Conservation (phyloP, 768 basidiomycete genomes). For the Mycena epipterygia region DNA sequence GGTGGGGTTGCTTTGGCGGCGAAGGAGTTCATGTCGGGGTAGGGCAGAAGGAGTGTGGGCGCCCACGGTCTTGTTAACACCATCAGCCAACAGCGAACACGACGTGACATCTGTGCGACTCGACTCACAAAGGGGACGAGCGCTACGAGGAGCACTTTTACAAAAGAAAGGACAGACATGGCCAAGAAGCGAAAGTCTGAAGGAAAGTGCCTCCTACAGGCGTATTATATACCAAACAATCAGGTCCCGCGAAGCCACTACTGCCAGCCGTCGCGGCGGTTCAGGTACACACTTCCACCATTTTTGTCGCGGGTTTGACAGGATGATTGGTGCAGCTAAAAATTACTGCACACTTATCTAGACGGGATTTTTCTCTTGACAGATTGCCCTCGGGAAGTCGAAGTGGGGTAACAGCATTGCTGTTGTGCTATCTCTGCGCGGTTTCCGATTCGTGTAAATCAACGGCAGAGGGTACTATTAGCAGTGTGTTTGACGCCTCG, state of each 20-base stretch:
- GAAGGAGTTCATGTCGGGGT: not conserved
- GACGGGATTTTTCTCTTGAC: conserved; percentile 23
- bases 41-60: conserved; percentile 24
- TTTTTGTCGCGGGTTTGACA: conserved; percentile 27
- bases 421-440: not conserved
- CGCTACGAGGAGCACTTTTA: conserved; percentile 2
- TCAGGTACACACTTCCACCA: conserved; percentile 32
- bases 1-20: conserved; percentile 43
- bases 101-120: not conserved
- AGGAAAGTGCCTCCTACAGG: conserved; percentile 5
- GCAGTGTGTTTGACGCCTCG: not conserved
- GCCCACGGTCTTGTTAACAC: not conserved
- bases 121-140: conserved; percentile 30
- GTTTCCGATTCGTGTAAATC: not conserved
- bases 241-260: conserved; percentile 25
- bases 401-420: not conserved
- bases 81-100: not conserved
- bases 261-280: conserved; percentile 21
- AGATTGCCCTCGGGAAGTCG: conserved; percentile 37
- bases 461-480: not conserved
- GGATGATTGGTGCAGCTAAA: conserved; percentile 22
- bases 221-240: conserved; percentile 24
- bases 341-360: not conserved
- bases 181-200: conserved; percentile 14
- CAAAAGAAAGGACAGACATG: conserved; percentile 37